Conservation (phyloP, 2,329 filamentous ascomycete species). For the Aphanoascus verrucosus region DNA sequence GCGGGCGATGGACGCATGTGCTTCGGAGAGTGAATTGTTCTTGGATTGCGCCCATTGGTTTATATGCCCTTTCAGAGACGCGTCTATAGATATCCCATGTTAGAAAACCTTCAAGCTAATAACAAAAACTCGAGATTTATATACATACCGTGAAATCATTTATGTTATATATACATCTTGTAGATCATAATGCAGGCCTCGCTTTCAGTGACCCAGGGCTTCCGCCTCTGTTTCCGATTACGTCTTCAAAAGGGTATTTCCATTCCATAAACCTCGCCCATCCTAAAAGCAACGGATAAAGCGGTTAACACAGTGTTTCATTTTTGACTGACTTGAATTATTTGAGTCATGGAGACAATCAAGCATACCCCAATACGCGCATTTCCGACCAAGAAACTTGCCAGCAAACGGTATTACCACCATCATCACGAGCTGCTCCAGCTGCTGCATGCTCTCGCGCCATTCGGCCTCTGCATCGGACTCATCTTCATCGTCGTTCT, state of each 20-base stretch:
- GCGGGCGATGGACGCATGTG: too few relatives aligned
- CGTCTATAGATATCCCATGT: too few relatives aligned
- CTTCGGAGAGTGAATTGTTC: too few relatives aligned
- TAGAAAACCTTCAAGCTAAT: too few relatives aligned
- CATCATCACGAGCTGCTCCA: conserved; percentile 89
- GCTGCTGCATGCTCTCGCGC: conserved; percentile 85
- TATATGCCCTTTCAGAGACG: too few relatives aligned
- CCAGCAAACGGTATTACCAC: conserved; percentile 86
- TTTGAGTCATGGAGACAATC: background rate
- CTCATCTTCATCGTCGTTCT: conserved; percentile 37
- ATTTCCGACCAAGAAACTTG: conserved; percentile 89
- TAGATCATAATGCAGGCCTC: conserved; percentile 1
- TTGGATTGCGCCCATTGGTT: too few relatives aligned
- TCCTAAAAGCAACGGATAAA: conserved; percentile 41
- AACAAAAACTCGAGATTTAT: background rate
- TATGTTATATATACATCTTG: background rate
- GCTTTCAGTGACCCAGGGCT: background rate
- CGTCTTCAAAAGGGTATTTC: conserved; percentile 73
- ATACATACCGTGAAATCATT: conserved; percentile 2
- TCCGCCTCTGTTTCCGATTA: background rate
- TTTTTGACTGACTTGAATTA: too few relatives aligned
- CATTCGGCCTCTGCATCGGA: conserved; percentile 91
- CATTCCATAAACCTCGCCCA: conserved; percentile 93
- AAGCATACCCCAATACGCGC: conserved; percentile 80
- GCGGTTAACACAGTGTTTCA: too few relatives aligned